Evolutionary conservation across 2,329 filamentous ascomycete species (phyloP), one percentile per base, ranked within the genome.

Genomic region (Corniculantispora saksenae): DNA sequence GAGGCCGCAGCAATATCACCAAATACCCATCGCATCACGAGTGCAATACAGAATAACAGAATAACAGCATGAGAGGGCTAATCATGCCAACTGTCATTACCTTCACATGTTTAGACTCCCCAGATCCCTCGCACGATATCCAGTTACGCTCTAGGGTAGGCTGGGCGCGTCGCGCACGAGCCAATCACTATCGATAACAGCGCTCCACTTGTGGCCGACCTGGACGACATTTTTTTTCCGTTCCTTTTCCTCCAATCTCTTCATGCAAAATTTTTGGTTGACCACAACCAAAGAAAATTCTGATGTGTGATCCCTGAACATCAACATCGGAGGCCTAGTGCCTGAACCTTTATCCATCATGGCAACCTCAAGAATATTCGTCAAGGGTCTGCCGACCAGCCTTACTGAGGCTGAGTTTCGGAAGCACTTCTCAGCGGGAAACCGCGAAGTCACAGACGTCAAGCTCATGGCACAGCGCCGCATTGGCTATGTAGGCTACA

Each of bases 401-500:
- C 90, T 97, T 72, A 90, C 89, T 15, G 93, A 96, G 79, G 88
- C 90, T 61, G 91, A 96, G 70, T 91, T 98, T 75, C 89, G 88
- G 75, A 93, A 92, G 75, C 94, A 98, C 80, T 99, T 99, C 78
- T 87, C 91, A 66, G 85, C 81, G 48, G 81, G 87, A 71, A 90
- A 89, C 67, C 87, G 87, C 68, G 83, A 91, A 68, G 87, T 97
- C 74, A 98, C 94, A 61, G 95, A 99, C 80, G 87, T 93, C 72
- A 97, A 97, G 84, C 86, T 97, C 75, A 92, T 98, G 74, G 87
- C 92, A 7, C 89, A 93, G 73, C 88, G 95, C 72, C 88, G 94
- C 71, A 97, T 99, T 78, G 95, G 94, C 71, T 99, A 97, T 84
- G 88, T 99, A 66, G 95, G 95, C 68, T 98, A 94, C 83, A 94